A percentile compares a stretch with the other conserved stretches of the same genome.
Conservation (phyloP, 163 green algal species). For the Scenedesmus sp. region DNA sequence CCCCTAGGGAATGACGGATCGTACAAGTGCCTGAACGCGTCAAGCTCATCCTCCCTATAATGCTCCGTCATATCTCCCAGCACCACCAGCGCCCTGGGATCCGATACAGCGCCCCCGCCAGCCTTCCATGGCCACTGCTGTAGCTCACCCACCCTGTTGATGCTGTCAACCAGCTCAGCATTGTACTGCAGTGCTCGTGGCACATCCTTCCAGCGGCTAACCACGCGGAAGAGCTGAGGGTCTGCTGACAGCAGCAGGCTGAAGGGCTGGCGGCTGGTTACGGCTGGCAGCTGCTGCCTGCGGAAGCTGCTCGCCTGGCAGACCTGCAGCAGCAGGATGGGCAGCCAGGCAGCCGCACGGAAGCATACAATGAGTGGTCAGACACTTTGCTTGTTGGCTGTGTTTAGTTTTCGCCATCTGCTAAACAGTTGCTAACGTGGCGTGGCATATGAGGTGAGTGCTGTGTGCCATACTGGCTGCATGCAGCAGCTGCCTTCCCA, state of each 20-base stretch:
- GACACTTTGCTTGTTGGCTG: neutral
- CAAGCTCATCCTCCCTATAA: conserved; percentile 39
- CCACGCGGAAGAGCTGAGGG: conserved; percentile 47
- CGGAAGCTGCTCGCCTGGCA: conserved; percentile 50
- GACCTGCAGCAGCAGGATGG: neutral
- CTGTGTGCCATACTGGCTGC: neutral
- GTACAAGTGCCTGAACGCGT: conserved; percentile 53
- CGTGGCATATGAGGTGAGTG: neutral
- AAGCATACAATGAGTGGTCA: neutral
- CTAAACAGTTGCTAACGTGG: too few species aligned
- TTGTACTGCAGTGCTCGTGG: conserved; percentile 24
- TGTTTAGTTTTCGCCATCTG: neutral
- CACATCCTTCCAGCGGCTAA: neutral
- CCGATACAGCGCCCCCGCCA: conserved; percentile 35
- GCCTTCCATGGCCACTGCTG: conserved; percentile 36
- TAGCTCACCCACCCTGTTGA: conserved; percentile 36
- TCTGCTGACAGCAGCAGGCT: conserved; percentile 49
- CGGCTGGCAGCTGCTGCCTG: conserved; percentile 19
- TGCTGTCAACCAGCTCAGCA: conserved; percentile 28
- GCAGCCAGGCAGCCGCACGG: neutral
- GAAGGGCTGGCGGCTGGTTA: conserved; percentile 32
- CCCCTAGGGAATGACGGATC: conserved; percentile 32
- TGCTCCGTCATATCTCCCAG: conserved; percentile 54
- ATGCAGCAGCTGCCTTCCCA: neutral
- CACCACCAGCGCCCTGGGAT: conserved; percentile 43